A percentile compares a stretch with the other conserved stretches of the same genome.
Conservation (phyloP, 371 early-diverging fungal species). For the Blyttiomyces sp. region DNA sequence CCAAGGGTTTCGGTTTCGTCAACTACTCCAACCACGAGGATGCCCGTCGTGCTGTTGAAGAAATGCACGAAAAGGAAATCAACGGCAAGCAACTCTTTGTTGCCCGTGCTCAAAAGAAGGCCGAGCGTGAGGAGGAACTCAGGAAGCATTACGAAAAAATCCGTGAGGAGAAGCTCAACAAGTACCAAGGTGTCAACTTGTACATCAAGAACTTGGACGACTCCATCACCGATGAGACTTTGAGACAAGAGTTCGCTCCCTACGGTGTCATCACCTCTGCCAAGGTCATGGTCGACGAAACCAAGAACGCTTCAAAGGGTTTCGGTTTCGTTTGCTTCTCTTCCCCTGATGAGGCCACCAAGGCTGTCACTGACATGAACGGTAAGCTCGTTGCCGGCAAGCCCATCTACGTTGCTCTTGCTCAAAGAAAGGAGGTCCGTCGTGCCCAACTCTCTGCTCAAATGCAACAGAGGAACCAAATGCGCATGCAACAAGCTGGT, state of each 20-base stretch:
- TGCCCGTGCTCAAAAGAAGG: constrained; percentile 97
- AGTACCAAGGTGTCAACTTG: constrained; percentile 97
- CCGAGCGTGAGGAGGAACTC: constrained; percentile 96
- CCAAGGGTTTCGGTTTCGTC: constrained; percentile 95
- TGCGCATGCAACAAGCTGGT: constrained; percentile 50
- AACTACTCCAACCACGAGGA: constrained; percentile 93
- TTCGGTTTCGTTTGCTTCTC: constrained; percentile 80
- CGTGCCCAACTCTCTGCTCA: constrained; percentile 90
- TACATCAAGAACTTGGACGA: constrained; percentile 98
- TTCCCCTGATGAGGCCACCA: constrained; percentile 58
- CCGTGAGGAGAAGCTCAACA: constrained; percentile 90
- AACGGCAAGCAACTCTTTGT: constrained; percentile 93
- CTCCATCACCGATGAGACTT: constrained; percentile 89
- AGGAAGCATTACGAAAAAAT: constrained; percentile 89
- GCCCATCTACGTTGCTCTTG: constrained; percentile 96
- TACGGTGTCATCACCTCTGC: constrained; percentile 95
- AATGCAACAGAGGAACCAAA: constrained; percentile 86
- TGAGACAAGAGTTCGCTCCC: constrained; percentile 91
- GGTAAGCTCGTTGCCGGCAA: constrained; percentile 78
- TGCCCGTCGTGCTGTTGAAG: constrained; percentile 90
- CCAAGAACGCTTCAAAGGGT: constrained; percentile 64
- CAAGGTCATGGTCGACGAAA: constrained; percentile 96
- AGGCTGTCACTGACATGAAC: constrained; percentile 63
- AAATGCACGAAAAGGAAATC: constrained; percentile 88
- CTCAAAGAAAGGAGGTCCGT: constrained; percentile 96